Base-by-base conservation (phyloP, 805 yeast species). In the Metschnikowia santaceciliae region DNA sequence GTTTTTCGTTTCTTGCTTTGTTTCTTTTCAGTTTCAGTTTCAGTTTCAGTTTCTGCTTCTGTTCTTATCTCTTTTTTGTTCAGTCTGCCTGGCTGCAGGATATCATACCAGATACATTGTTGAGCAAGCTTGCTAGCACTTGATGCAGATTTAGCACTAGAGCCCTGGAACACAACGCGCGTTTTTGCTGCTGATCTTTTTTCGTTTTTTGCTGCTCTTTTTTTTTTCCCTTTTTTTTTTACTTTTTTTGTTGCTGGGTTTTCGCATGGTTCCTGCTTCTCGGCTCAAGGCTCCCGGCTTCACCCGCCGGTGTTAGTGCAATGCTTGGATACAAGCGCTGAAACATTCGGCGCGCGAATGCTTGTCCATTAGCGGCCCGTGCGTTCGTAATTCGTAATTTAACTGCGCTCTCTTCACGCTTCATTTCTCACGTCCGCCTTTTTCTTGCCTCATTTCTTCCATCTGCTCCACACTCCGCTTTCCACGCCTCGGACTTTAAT, bases 261-360 rank as follows among this genome's bases (percentile, higher is more conserved):
- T 44, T 44, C 26, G 39, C 47, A 33, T 30, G 33, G 40, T 26
- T 44, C 41, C 47, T 44, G 47, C 47, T 36, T 44, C 40, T 44
- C 47, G 47, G 47, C 48, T 46, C 46, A 32, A n/a, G n/a, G 14
- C 14, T 47, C 38, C 54, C 54, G 54, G 39, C 20, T 42, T 51
- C 37, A 30, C 37, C 54, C 54, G 54, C 35, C 43, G 50, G 36
- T 34, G 23, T 22, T 32, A 41, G 49, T n/a, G 20, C 20, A 42
- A 36, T 32, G 35, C 35, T 23, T 17, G 22, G 32, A 8, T 35
- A 35, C 19, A 20, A 20, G 39, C 30, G 37, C 19, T 32, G 34
- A 34, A 36, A 44, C 47, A 35, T 23, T 35, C 20, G 47, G 41
- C 47, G 47, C 47, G 47, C 37, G 47, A 15, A 20, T 15, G 47